phyloP scores from a whole-genome alignment of 768 basidiomycete genomes.

The Russula sp. region DNA sequence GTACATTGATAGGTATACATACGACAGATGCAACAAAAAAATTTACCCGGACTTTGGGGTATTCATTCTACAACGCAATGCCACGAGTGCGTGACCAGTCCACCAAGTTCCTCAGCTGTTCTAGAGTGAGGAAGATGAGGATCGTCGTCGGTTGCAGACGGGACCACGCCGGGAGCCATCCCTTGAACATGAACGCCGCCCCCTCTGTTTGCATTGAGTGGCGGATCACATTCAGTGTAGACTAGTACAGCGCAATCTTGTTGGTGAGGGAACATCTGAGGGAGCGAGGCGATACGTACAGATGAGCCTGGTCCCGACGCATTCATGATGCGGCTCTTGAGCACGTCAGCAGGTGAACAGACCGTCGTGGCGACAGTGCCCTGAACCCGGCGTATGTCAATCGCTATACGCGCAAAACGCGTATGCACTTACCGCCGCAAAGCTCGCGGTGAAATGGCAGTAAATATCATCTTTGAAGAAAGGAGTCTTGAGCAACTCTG shows the following conservation, averaged over 20 bases:
- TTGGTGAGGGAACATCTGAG: not conserved
- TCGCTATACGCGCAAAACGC: not conserved
- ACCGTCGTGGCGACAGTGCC: slow-evolving; percentile 87
- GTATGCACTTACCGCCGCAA: slow-evolving; percentile 58
- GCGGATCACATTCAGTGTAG: slow-evolving; percentile 63
- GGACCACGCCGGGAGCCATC: slow-evolving; percentile 84
- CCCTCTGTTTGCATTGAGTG: slow-evolving; percentile 66
- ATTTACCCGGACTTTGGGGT: not conserved
- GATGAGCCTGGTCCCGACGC: slow-evolving; percentile 75
- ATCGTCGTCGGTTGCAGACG: slow-evolving; percentile 84
- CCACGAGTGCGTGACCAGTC: slow-evolving; percentile 40
- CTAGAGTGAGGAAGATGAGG: slow-evolving; percentile 77
- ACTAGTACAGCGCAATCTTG: slow-evolving; percentile 33
- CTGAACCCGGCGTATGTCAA: slow-evolving; percentile 28
- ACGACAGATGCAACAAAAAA: not conserved
- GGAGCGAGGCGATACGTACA: slow-evolving; percentile 35
- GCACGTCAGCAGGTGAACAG: slow-evolving; percentile 82
- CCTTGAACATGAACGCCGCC: slow-evolving; percentile 88
- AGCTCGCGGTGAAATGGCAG: slow-evolving; percentile 80
- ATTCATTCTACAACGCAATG: slow-evolving; percentile 5
- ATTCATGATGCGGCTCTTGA: slow-evolving; percentile 89
- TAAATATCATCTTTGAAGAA: slow-evolving; percentile 78
- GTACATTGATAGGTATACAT: slow-evolving; percentile 15
- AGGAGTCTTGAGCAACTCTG: slow-evolving; percentile 60
- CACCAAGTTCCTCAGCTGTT: slow-evolving; percentile 68